These are phyloP conservation scores for Aschersonia sp. DNA, from an alignment of 2,329 filamentous ascomycete species.

Conservation along the genomic window DNA sequence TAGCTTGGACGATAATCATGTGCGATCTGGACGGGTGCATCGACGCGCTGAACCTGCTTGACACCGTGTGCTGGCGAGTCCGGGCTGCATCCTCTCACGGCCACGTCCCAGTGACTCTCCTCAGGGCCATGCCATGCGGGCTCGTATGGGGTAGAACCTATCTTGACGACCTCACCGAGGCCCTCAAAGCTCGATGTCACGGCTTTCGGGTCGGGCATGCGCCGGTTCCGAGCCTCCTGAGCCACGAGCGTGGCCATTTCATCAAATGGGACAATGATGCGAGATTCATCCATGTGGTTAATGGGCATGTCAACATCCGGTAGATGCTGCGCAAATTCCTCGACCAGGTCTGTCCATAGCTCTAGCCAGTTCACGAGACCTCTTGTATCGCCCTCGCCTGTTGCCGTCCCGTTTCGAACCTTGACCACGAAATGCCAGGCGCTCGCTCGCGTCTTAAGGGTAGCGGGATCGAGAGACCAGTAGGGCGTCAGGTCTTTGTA, in stretches of 20 bases:
- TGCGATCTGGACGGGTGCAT: background rate
- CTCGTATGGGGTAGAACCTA: background rate
- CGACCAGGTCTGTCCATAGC: background rate
- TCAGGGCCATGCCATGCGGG: background rate
- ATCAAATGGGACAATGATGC: slow-evolving; percentile 17
- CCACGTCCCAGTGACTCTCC: background rate
- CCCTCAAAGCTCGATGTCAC: background rate
- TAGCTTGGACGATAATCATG: background rate
- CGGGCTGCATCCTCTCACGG: background rate
- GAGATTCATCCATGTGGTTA: slow-evolving; percentile 34
- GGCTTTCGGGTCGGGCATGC: background rate
- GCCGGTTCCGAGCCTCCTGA: background rate
- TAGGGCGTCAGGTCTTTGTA: slow-evolving; percentile 47
- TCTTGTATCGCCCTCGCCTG: background rate
- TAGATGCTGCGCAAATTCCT: slow-evolving; percentile 6
- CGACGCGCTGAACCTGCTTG: background rate
- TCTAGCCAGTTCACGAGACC: slow-evolving; percentile 1
- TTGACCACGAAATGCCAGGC: background rate
- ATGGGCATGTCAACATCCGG: slow-evolving; percentile 27
- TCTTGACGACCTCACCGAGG: background rate
- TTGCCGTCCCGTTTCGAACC: background rate
- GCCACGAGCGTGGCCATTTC: background rate
- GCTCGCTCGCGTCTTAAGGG: slow-evolving; percentile 15
- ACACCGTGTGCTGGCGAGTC: background rate
- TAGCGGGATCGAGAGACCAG: slow-evolving; percentile 35